Conservation (phyloP, 768 basidiomycete genomes). For the Daedaleopsis nitida region DNA sequence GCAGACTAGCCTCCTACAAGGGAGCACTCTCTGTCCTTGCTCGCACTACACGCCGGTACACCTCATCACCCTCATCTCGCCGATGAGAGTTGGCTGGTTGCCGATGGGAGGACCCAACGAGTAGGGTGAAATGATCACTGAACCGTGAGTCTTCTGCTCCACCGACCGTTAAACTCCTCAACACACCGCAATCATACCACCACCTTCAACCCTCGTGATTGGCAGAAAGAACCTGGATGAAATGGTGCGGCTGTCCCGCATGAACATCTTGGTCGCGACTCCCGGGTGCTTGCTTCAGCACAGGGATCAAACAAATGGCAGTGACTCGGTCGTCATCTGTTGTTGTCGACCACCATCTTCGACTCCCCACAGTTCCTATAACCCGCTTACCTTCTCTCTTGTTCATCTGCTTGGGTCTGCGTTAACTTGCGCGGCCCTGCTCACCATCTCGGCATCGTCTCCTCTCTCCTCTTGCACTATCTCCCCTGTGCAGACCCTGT, state of each 20-base stretch:
- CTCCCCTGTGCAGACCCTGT: background rate
- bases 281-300: conserved; percentile 95
- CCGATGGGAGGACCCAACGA: too few relatives aligned
- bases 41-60: too few relatives aligned
- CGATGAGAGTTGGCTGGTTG: too few relatives aligned
- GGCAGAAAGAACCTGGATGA: conserved; percentile 96
- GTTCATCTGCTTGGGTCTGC: background rate
- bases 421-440: background rate
- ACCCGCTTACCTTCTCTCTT: background rate
- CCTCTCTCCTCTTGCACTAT: background rate
- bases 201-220: too few relatives aligned
- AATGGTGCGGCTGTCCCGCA: conserved; percentile 79
- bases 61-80: too few relatives aligned
- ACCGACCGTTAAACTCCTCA: too few relatives aligned
- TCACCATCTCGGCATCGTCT: background rate
- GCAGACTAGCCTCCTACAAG: too few relatives aligned
- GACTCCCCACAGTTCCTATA: background rate
- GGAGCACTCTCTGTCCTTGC: too few relatives aligned
- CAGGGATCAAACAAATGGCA: conserved; percentile 98
- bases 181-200: too few relatives aligned
- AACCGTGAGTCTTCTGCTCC: too few relatives aligned
- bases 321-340: background rate
- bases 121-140: too few relatives aligned
- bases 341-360: background rate
- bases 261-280: conserved; percentile 99